Conservation (phyloP, 257 asterid species). For the Echites panduratus region DNA sequence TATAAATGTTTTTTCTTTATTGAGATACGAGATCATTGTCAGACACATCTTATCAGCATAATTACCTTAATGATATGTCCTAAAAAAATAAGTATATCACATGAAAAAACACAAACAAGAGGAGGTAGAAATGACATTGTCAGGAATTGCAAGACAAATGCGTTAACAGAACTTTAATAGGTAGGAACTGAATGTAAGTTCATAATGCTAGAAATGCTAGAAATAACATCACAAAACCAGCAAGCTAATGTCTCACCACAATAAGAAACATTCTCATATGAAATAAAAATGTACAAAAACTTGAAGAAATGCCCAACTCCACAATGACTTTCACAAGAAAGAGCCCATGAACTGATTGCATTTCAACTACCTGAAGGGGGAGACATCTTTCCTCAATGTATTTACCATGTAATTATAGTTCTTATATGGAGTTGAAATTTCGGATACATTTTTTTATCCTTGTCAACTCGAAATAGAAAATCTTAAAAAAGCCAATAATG, state of each 20-base stretch:
- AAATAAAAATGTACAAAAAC: neutral
- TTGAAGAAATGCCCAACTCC: neutral
- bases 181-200: neutral
- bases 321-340: neutral
- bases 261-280: neutral
- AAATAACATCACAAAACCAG: neutral
- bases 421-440: neutral
- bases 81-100: neutral
- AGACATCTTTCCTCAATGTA: neutral
- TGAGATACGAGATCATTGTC: neutral
- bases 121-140: neutral
- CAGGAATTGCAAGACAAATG: neutral
- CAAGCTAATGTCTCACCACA: neutral
- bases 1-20: neutral
- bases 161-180: neutral
- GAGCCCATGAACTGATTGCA: neutral
- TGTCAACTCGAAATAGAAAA: neutral
- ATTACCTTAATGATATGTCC: no score
- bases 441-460: neutral
- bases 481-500: neutral
- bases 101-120: neutral
- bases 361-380: neutral
- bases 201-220: neutral
- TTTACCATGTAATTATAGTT: neutral
- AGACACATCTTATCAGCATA: neutral